These are phyloP conservation scores for Lactarius quietus DNA, from an alignment of 768 basidiomycete genomes.

Conservation along the genomic window DNA sequence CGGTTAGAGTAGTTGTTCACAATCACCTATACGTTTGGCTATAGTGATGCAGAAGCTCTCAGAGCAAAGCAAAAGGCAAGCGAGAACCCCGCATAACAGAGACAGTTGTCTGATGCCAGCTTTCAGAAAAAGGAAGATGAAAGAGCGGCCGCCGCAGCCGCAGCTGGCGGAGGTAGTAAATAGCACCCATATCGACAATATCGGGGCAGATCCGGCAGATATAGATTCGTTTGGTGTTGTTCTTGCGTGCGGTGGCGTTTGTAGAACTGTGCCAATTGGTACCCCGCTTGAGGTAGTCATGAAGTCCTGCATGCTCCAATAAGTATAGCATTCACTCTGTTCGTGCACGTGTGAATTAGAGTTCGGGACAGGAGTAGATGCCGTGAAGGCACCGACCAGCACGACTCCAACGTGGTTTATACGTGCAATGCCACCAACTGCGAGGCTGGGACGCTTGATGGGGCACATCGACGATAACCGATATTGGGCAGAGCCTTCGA, in stretches of 20 bases:
- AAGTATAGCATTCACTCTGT: not conserved
- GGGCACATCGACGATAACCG: constrained; percentile 8
- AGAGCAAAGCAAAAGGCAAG: constrained; percentile 77
- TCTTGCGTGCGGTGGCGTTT: not conserved
- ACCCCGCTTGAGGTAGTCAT: not conserved
- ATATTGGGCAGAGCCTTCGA: constrained; percentile 7
- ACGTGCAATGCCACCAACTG: constrained; percentile 4
- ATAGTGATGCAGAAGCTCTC: constrained; percentile 71
- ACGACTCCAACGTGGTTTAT: not conserved
- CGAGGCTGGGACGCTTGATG: not conserved
- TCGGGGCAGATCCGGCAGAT: constrained; percentile 26
- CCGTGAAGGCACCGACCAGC: not conserved
- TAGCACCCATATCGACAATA: constrained; percentile 21
- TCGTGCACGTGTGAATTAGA: not conserved
- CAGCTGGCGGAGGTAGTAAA: constrained; percentile 29
- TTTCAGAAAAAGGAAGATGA: constrained; percentile 35
- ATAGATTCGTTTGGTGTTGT: constrained; percentile 11
- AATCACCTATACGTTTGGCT: constrained; percentile 30
- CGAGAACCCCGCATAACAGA: not conserved
- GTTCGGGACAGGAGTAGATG: constrained; percentile 9
- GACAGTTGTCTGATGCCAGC: not conserved
- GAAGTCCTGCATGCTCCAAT: not conserved
- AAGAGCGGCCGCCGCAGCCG: constrained; percentile 26
- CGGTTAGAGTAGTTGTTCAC: constrained; percentile 14
- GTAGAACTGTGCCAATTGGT: not conserved